Conservation (phyloP, 768 basidiomycete species). For the Boletus barrowsii region DNA sequence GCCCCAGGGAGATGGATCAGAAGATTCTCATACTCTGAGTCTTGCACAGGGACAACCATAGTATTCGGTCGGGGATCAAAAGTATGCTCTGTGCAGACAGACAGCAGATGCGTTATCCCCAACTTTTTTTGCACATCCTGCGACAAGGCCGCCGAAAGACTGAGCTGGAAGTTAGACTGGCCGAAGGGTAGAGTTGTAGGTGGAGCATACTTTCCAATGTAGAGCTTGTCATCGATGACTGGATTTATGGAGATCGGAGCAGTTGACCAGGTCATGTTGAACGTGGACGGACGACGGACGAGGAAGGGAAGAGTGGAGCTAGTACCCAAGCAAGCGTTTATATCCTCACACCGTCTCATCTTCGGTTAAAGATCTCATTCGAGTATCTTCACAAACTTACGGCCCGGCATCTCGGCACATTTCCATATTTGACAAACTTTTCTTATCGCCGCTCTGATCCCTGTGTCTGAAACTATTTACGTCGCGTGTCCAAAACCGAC, state of each 20-base stretch:
- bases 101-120: slow-evolving; percentile 54
- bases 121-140: slow-evolving; percentile 27
- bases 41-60: slow-evolving; percentile 37
- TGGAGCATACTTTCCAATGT: slow-evolving; percentile 35
- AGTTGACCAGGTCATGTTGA: slow-evolving; percentile 28
- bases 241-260: slow-evolving; percentile 26
- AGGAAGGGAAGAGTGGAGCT: slow-evolving; percentile 13
- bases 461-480: no score
- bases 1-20: slow-evolving; percentile 61
- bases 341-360: slow-evolving; percentile 8
- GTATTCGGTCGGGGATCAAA: slow-evolving; percentile 40
- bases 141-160: slow-evolving; percentile 34
- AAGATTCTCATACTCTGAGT: slow-evolving; percentile 52
- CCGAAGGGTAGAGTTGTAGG: background rate
- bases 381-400: no score
- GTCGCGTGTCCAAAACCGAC: no score
- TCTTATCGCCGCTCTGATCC: no score
- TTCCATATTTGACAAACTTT: background rate
- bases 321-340: slow-evolving; percentile 10
- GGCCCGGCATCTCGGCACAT: slow-evolving; percentile 23
- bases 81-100: slow-evolving; percentile 54
- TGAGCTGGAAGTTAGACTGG: slow-evolving; percentile 7
- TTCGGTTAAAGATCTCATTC: slow-evolving; percentile 5
- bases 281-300: background rate
- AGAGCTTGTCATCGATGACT: slow-evolving; percentile 32